phyloP scores from a whole-genome alignment of 1,284 basidiomycete genomes.

The Malassezia brasiliensis region DNA sequence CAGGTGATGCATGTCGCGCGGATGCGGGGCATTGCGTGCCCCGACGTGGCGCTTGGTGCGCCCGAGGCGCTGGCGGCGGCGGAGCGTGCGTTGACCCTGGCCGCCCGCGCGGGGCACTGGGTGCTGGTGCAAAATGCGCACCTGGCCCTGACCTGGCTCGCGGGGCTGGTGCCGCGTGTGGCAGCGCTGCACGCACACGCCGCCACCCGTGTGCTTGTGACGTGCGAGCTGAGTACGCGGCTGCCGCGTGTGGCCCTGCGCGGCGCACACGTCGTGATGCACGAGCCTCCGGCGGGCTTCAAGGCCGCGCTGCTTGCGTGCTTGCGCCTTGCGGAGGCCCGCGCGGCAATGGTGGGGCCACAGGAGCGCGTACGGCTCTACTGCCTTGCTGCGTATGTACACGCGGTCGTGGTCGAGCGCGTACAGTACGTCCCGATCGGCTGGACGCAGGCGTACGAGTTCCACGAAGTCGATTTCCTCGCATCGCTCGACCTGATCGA shows the following conservation, averaged over 20 bases:
- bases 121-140: conserved; percentile 47
- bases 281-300: conserved; percentile 46
- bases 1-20: conserved; percentile 39
- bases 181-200: conserved; percentile 33
- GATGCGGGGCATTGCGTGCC: conserved; percentile 26
- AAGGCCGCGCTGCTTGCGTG: conserved; percentile 43
- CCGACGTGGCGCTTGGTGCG: conserved; percentile 44
- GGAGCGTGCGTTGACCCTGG: conserved; percentile 40
- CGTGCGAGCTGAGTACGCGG: conserved; percentile 42
- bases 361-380: conserved; percentile 39
- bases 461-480: conserved; percentile 44
- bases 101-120: conserved; percentile 39
- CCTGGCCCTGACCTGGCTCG: conserved; percentile 41
- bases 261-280: conserved; percentile 41
- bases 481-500: conserved; percentile 43
- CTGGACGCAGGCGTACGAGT: conserved; percentile 44
- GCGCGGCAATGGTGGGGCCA: conserved; percentile 22
- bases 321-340: conserved; percentile 23
- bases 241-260: conserved; percentile 44
- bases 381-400: conserved; percentile 44
- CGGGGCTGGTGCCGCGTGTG: conserved; percentile 43
- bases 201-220: conserved; percentile 43
- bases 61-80: conserved; percentile 41
- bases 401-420: conserved; percentile 41
- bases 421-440: conserved; percentile 43